Evolutionary conservation across 176 grass and related monocot genomes (phyloP).

Genomic region (Triticum monococcum): DNA sequence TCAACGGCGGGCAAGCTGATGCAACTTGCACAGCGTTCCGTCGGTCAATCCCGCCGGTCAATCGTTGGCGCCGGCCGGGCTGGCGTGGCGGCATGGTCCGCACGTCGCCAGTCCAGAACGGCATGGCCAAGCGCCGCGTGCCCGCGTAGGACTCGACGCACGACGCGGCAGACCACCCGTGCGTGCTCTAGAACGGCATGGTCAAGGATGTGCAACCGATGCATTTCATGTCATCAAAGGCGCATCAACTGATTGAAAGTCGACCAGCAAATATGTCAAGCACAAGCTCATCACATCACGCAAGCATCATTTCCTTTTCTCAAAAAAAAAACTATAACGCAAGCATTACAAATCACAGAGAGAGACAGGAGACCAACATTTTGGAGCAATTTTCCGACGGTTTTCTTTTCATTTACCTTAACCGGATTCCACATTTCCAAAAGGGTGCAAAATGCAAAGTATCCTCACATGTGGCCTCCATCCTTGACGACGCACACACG

Average conservation of each 20-base stretch:
- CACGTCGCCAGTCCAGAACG: not conserved
- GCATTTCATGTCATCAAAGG: too few species aligned
- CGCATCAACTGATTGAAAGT: too few species aligned
- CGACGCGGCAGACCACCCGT: not conserved
- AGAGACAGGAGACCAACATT: not conserved
- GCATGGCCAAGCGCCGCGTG: too few species aligned
- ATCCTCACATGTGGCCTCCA: not conserved
- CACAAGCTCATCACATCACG: not conserved
- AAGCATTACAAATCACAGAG: not conserved
- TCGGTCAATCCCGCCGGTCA: not conserved
- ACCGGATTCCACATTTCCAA: constrained; percentile 21
- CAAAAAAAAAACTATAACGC: not conserved
- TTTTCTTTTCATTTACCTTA: not conserved
- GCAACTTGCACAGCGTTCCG: not conserved
- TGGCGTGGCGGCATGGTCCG: not conserved
- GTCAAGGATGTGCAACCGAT: too few species aligned
- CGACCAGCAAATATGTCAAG: not conserved
- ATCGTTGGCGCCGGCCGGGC: not conserved
- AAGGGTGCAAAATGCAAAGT: constrained; percentile 15
- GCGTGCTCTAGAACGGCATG: too few species aligned
- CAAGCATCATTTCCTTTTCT: too few species aligned
- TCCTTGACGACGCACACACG: constrained; percentile 3
- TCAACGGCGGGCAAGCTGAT: not conserved
- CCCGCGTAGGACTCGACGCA: too few species aligned
- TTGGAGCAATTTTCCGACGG: not conserved